Conservation (phyloP, 495 filamentous ascomycete genomes). For the Cryomyces minteri region DNA sequence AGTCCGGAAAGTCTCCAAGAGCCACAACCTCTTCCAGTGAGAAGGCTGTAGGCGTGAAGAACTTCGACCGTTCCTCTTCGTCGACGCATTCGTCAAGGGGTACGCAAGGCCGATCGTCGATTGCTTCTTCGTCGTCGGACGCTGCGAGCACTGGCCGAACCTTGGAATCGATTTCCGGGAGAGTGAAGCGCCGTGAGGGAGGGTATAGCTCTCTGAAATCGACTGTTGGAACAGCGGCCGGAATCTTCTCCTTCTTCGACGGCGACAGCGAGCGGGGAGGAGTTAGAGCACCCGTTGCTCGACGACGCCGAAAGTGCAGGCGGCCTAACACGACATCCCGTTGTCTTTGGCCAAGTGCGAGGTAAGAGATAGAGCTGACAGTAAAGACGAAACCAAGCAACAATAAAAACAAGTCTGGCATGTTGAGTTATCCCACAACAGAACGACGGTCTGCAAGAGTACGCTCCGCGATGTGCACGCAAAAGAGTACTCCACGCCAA, state of each 20-base stretch:
- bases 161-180: conserved; percentile 18
- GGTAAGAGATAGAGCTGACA: neutral
- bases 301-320: conserved; percentile 8
- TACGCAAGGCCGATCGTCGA: neutral
- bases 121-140: conserved; percentile 5
- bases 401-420: neutral
- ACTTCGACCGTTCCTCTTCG: conserved; percentile 7
- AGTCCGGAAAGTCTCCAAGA: conserved; percentile 71
- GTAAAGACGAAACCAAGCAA: neutral
- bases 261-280: conserved; percentile 40
- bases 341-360: neutral
- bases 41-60: conserved; percentile 39
- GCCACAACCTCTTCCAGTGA: conserved; percentile 52
- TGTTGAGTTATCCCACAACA: neutral
- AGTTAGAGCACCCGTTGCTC: conserved; percentile 23
- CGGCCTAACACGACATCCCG: conserved; percentile 2
- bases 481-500: too few relatives aligned
- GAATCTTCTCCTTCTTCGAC: conserved; percentile 6
- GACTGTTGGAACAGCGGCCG: conserved; percentile 10
- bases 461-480: too few relatives aligned
- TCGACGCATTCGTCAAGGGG: neutral
- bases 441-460: too few relatives aligned
- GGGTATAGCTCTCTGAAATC: conserved; percentile 32
- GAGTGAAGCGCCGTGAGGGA: conserved; percentile 32
- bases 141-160: conserved; percentile 2